Evolutionary conservation across 2,329 filamentous ascomycete genomes (phyloP).

Genomic region (Trichoderma sp.): DNA sequence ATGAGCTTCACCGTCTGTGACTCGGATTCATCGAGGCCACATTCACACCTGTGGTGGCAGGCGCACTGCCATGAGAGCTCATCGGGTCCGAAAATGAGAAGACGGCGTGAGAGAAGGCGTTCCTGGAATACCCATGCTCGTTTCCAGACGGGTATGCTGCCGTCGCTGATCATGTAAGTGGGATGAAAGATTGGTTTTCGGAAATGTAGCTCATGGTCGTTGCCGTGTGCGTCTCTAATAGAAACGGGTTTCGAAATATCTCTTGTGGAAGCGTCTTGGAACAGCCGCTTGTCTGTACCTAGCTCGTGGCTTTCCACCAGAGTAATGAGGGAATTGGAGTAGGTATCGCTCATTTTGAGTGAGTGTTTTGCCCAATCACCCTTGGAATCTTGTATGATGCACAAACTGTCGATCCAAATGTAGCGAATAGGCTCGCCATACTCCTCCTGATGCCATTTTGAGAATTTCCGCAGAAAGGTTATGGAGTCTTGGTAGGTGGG

Average conservation of each 20-base stretch:
- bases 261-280: constrained; percentile 7
- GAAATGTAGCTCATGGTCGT: constrained; percentile 3
- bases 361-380: constrained; percentile 22
- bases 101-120: constrained; percentile 19
- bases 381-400: constrained; percentile 23
- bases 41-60: constrained; percentile 19
- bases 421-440: constrained; percentile 23
- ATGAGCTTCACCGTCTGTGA: constrained; percentile 3
- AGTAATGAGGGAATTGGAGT: constrained; percentile 21
- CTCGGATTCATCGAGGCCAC: constrained; percentile 17
- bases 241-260: background rate
- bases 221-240: constrained; percentile 7
- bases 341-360: constrained; percentile 23
- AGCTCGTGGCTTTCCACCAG: constrained; percentile 8
- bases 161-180: constrained; percentile 13
- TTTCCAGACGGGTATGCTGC: constrained; percentile 8
- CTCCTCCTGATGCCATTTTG: constrained; percentile 19
- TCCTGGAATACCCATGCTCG: constrained; percentile 27
- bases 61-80: constrained; percentile 27
- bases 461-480: constrained; percentile 24
- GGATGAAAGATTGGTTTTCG: constrained; percentile 18
- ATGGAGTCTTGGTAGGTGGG: constrained; percentile 27
- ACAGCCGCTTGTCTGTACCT: constrained; percentile 4
- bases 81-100: constrained; percentile 24
- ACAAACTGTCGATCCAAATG: constrained; percentile 28